These are phyloP conservation scores for Pleurotus tuber-regium DNA, from an alignment of 768 basidiomycete species.

Conservation along the genomic window DNA sequence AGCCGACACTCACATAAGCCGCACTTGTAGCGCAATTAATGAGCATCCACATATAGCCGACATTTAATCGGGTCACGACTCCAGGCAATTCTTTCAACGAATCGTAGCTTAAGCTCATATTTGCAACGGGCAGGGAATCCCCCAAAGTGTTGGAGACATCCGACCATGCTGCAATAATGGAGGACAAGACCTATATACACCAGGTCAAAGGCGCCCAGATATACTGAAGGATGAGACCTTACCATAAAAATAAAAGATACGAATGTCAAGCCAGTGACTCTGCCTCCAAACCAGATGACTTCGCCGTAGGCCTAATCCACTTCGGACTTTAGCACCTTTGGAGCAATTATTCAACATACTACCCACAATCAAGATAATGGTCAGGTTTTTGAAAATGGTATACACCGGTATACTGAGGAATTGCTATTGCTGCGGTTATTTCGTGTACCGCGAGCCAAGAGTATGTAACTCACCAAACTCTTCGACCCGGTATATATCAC, in stretches of 20 bases:
- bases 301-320: slow-evolving; percentile 86
- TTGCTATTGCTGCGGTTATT: slow-evolving; percentile 63
- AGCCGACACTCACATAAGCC: slow-evolving; percentile 69
- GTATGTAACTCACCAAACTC: slow-evolving; percentile 68
- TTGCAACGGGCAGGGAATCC: slow-evolving; percentile 32
- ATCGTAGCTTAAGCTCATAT: slow-evolving; percentile 30
- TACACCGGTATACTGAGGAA: slow-evolving; percentile 95
- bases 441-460: neutral
- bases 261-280: slow-evolving; percentile 83
- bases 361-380: slow-evolving; percentile 96
- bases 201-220: neutral
- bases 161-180: slow-evolving; percentile 94
- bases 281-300: slow-evolving; percentile 93
- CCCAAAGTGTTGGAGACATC: slow-evolving; percentile 60
- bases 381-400: slow-evolving; percentile 99
- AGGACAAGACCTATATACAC: slow-evolving; percentile 75
- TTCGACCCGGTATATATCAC: slow-evolving; percentile 99
- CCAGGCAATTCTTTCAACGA: slow-evolving; percentile 40
- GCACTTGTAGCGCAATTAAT: slow-evolving; percentile 89
- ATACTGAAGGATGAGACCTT: slow-evolving; percentile 16
- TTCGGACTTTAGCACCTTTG: slow-evolving; percentile 1
- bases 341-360: slow-evolving; percentile 2
- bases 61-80: slow-evolving; percentile 53
- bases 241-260: slow-evolving; percentile 93
- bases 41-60: slow-evolving; percentile 97